A percentile compares a stretch with the other conserved stretches of the same genome.
phyloP scores from a whole-genome alignment of 352 stramenopile genomes.

The Hyaloperonospora arabidopsidis region DNA sequence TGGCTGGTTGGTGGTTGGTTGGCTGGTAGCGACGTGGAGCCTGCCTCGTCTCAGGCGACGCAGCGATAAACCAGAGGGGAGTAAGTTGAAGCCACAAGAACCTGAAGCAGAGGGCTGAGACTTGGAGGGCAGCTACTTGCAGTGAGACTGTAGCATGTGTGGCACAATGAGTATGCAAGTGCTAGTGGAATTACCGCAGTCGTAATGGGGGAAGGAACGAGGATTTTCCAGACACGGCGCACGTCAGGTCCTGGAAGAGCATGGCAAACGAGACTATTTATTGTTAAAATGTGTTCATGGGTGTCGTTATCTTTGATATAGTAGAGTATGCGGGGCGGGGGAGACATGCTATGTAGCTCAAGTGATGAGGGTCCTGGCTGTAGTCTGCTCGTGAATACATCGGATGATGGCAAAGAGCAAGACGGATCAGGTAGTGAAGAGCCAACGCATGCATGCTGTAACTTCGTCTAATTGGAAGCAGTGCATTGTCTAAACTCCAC shows the following conservation, averaged over 20 bases:
- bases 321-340: too few species aligned
- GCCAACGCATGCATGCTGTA: too few species aligned
- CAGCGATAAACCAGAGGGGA: neutral
- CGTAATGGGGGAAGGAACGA: constrained; percentile 16
- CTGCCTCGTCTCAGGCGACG: constrained; percentile 10
- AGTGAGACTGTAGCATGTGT: neutral
- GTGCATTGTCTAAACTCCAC: neutral
- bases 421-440: too few species aligned
- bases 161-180: constrained; percentile 23
- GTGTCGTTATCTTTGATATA: too few species aligned
- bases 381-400: too few species aligned
- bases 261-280: constrained; percentile 18
- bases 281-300: constrained; percentile 3
- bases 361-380: too few species aligned
- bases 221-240: constrained; percentile 10
- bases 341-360: too few species aligned
- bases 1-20: constrained; percentile 2
- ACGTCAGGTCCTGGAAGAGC: neutral
- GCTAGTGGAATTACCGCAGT: constrained; percentile 26
- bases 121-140: neutral
- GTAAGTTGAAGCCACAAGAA: too few species aligned
- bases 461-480: neutral
- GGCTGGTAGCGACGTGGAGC: neutral
- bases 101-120: constrained; percentile 5
- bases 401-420: too few species aligned